phyloP scores from a whole-genome alignment of 179 eudicot species.

The Amaranthus tricolor region DNA sequence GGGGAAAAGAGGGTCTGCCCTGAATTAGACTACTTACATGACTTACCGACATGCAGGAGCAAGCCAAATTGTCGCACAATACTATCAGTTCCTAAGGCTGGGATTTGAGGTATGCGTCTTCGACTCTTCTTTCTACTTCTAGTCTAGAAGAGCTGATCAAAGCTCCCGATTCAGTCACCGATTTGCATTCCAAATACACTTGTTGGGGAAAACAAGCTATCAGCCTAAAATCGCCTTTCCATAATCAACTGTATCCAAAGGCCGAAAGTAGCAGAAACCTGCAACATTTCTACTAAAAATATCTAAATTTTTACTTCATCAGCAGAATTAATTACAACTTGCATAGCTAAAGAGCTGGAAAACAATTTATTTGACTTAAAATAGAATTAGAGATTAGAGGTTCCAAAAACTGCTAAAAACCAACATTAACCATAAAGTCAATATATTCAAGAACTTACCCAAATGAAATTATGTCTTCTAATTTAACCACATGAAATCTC shows the following conservation, averaged over 20 bases:
- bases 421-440: background rate
- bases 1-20: background rate
- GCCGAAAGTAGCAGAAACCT: background rate
- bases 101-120: conserved; percentile 37
- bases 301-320: background rate
- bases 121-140: background rate
- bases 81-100: conserved; percentile 41
- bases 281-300: background rate
- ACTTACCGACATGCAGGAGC: conserved; percentile 31
- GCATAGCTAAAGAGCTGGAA: background rate
- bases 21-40: conserved; percentile 6
- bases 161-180: no score
- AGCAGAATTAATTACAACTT: background rate
- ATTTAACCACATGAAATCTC: background rate
- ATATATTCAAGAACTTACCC: no score
- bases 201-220: no score
- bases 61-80: conserved; percentile 39
- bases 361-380: background rate
- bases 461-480: no score
- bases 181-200: no score
- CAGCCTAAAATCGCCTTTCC: no score
- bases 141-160: background rate
- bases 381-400: background rate
- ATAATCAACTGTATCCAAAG: no score
- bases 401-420: background rate